Evolutionary conservation across 2,329 filamentous ascomycete species (phyloP).

Genomic region (Dryadomyces quercus-mongolicae): DNA sequence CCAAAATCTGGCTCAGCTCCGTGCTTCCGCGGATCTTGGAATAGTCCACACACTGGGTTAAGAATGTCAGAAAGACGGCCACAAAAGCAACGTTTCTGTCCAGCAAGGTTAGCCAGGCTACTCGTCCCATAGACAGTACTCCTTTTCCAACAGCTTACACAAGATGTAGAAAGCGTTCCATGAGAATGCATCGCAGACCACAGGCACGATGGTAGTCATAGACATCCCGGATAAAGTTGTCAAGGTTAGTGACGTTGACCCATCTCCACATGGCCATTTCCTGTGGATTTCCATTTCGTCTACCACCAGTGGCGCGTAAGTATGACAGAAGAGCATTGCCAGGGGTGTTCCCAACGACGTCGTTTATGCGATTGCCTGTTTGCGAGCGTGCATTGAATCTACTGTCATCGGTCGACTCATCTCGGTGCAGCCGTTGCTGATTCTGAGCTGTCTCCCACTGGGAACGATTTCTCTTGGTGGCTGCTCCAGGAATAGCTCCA

Average conservation of each 20-base stretch:
- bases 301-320: constrained; percentile 6
- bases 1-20: constrained; percentile 38
- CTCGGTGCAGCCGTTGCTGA: constrained; percentile 37
- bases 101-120: constrained; percentile 7
- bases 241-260: constrained; percentile 82
- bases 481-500: constrained; percentile 23
- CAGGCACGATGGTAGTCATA: constrained; percentile 79
- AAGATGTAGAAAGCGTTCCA: constrained; percentile 59
- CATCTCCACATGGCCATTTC: constrained; percentile 85
- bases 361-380: constrained; percentile 8
- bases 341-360: neutral
- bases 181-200: constrained; percentile 74
- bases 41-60: constrained; percentile 81
- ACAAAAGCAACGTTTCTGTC: constrained; percentile 68
- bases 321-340: constrained; percentile 11
- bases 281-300: constrained; percentile 27
- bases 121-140: neutral
- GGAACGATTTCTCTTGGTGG: constrained; percentile 29
- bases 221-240: constrained; percentile 73
- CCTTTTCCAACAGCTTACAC: constrained; percentile 38
- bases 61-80: constrained; percentile 68
- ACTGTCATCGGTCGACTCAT: constrained; percentile 18
- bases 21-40: constrained; percentile 55
- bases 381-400: constrained; percentile 14
- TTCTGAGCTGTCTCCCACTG: constrained; percentile 44